Conservation (phyloP, 75 land plant genomes). For the Larix kaempferi region DNA sequence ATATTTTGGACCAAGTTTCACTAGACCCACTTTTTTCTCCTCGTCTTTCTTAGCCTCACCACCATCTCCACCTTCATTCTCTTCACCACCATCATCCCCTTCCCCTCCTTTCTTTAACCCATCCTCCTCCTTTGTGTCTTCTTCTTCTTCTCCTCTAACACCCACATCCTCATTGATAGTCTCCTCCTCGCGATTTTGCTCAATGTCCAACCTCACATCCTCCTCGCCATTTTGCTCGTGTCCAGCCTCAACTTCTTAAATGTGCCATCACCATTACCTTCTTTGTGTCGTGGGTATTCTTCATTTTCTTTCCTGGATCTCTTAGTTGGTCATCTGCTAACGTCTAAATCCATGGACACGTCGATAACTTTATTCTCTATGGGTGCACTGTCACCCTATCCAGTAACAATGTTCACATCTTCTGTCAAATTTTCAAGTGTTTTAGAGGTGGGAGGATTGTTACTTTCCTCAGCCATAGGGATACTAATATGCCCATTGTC, state of each 20-base stretch:
- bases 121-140: slow-evolving; percentile 2
- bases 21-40: slow-evolving; percentile 22
- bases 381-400: not conserved
- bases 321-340: not conserved
- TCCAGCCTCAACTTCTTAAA: slow-evolving; percentile 24
- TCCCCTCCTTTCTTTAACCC: not conserved
- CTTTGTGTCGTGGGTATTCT: slow-evolving; percentile 10
- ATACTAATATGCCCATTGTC: too few relatives aligned
- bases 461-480: too few relatives aligned
- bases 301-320: slow-evolving; percentile 27
- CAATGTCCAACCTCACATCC: slow-evolving; percentile 19
- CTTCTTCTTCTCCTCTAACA: not conserved
- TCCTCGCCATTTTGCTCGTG: slow-evolving; percentile 15
- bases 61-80: not conserved
- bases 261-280: slow-evolving; percentile 10
- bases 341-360: not conserved
- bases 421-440: too few relatives aligned
- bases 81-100: not conserved
- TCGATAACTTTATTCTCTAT: too few relatives aligned
- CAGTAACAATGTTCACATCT: not conserved
- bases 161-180: slow-evolving; percentile 30
- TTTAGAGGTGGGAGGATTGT: not conserved
- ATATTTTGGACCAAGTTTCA: slow-evolving; percentile 67
- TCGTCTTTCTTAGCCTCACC: slow-evolving; percentile 8
- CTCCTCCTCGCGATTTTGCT: slow-evolving; percentile 12